Percentiles rank a stretch among this genome's conserved stretches.
Evolutionary conservation across 2,329 filamentous ascomycete species (phyloP).

Genomic region (Metarhizium robertsii): DNA sequence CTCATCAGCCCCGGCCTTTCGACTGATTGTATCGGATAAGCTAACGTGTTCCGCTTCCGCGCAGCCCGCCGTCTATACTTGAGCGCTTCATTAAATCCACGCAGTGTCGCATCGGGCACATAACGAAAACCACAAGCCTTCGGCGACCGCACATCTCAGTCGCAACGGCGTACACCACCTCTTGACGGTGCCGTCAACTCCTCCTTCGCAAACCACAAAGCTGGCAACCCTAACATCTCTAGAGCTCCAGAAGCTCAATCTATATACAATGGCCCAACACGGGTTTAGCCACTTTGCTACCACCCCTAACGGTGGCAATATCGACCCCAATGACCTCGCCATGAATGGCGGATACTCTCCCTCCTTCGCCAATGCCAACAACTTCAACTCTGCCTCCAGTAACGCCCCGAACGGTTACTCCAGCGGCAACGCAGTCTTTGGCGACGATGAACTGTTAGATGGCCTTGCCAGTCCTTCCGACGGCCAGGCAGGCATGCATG

Average conservation of each 20-base stretch:
- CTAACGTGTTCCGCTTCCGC: background rate
- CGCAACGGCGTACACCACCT: slow-evolving; percentile 2
- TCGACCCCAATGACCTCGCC: slow-evolving; percentile 79
- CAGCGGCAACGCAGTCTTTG: slow-evolving; percentile 68
- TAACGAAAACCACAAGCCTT: background rate
- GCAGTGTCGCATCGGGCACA: background rate
- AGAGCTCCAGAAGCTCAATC: slow-evolving; percentile 9
- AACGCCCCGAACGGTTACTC: slow-evolving; percentile 65
- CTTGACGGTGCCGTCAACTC: slow-evolving; percentile 6
- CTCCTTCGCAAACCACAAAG: slow-evolving; percentile 4
- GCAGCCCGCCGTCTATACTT: background rate
- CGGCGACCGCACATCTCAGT: background rate
- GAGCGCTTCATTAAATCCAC: background rate
- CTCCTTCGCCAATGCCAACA: slow-evolving; percentile 41
- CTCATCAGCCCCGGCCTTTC: background rate
- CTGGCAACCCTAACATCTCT: slow-evolving; percentile 6
- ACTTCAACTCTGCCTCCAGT: slow-evolving; percentile 46
- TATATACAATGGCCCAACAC: slow-evolving; percentile 42
- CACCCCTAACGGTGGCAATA: slow-evolving; percentile 45
- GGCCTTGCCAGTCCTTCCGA: slow-evolving; percentile 51
- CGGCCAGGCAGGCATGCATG: slow-evolving; percentile 34
- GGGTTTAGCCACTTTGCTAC: slow-evolving; percentile 47
- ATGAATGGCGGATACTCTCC: slow-evolving; percentile 55
- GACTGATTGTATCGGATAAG: background rate
- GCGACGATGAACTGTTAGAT: slow-evolving; percentile 82